A percentile compares a stretch with the other conserved stretches of the same genome.
These are phyloP conservation scores for Sphagnurus paluster DNA, from an alignment of 1,284 basidiomycete genomes.

Conservation along the genomic window DNA sequence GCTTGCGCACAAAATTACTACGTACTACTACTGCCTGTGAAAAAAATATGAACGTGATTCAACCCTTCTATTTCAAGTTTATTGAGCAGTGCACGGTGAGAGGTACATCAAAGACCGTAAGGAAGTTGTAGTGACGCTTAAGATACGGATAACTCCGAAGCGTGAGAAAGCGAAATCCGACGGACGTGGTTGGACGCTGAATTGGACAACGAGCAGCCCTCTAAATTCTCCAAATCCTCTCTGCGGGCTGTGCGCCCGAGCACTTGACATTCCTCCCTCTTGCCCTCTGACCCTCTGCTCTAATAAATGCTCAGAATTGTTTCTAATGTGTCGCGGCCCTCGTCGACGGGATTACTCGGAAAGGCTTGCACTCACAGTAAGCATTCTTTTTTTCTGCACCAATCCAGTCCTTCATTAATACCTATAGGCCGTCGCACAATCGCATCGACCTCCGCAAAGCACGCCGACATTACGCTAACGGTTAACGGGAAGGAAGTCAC, in stretches of 20 bases:
- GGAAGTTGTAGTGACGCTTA: no score
- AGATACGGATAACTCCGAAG: constrained; percentile 10
- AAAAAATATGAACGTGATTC: no score
- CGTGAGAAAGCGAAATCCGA: constrained; percentile 31
- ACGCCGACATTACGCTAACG: constrained; percentile 85
- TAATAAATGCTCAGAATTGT: constrained; percentile 62
- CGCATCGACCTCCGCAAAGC: constrained; percentile 62
- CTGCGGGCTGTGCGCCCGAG: constrained; percentile 23
- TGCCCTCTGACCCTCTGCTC: constrained; percentile 21
- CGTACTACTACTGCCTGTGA: no score
- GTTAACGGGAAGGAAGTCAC: constrained; percentile 94
- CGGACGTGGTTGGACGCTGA: constrained; percentile 42
- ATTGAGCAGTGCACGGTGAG: no score
- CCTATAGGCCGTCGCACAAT: constrained; percentile 55
- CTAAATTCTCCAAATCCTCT: constrained; percentile 18
- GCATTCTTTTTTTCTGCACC: constrained; percentile 6
- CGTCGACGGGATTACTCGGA: constrained; percentile 66
- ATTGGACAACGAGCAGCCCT: constrained; percentile 33
- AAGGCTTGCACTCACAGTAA: constrained; percentile 53
- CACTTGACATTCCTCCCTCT: constrained; percentile 20
- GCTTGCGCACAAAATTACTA: no score
- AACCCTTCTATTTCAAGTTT: no score
- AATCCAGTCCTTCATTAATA: not conserved
- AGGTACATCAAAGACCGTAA: no score
- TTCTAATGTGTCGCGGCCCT: constrained; percentile 52